Base-by-base conservation (phyloP, 2,329 filamentous ascomycete species). In the Plenodomus biglobosus region DNA sequence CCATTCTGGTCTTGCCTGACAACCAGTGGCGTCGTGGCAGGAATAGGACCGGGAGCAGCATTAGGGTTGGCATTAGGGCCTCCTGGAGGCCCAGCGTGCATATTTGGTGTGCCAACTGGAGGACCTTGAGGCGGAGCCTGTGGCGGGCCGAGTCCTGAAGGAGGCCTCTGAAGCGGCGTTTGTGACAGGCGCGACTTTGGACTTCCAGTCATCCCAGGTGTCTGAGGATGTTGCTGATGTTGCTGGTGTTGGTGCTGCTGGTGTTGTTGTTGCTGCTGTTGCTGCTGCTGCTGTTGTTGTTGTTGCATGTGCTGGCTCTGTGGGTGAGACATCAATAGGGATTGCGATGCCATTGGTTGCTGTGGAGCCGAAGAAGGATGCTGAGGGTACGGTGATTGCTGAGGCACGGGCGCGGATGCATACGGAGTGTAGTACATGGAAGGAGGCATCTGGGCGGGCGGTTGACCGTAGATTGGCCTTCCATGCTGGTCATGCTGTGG, bases 1-100 rank as follows among this genome's bases (percentile, higher is more conserved):
- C 94, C 94, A 59, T 96, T 97, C 66, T 90, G 88, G 64, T 97
- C 94, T 73, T 97, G 92, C 58, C 92, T 81, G 19, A 97, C 92
- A 8, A 97, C 92, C 8, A 96, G 78, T 0, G 94, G 94, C 0
- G 94, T 97, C 2, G 94, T 99, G 0, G 94, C 94, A 11, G 94
- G 94, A 62, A 99, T 99, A 0, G 94, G 94, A 2, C 94, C 94
- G 6, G 94, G 94, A 1, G 94, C 94, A 30, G 92, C 91, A 65
- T 92, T 96, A 10, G 91, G 86, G 69, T 94, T 95, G 24, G 90
- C 82, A 18, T 84, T 86, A 44, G 71, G 46, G 8, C 62, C 68
- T 30, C 68, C 70, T 17, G 71, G 69, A 38, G 65, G 62, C 44
- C 65, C 61, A 58, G 65, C 47, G 65, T 76, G 73, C 64, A 75